A percentile compares a stretch with the other conserved stretches of the same genome.
Evolutionary conservation across 208 protist genomes (phyloP).

Genomic region (Trypanosoma lewisi): DNA sequence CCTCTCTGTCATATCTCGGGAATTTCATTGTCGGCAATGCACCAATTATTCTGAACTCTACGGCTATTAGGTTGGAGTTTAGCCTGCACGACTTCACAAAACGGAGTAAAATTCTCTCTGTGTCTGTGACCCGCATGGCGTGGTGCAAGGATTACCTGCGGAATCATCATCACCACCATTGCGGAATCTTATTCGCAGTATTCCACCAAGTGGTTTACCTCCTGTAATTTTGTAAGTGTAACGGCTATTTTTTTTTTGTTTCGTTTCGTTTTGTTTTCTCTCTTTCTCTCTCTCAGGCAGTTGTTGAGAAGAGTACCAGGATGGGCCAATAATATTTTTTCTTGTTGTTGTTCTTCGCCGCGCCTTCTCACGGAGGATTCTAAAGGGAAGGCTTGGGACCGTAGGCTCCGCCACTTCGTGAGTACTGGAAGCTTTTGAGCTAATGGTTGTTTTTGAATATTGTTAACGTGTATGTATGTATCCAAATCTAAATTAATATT

Average conservation of each 20-base stretch:
- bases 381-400: too few relatives aligned
- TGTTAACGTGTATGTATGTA: too few relatives aligned
- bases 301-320: too few relatives aligned
- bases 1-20: neutral
- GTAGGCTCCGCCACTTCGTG: too few relatives aligned
- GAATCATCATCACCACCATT: neutral
- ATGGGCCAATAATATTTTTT: too few relatives aligned
- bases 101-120: too few relatives aligned
- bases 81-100: slow-evolving; percentile 6
- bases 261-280: slow-evolving; percentile 12
- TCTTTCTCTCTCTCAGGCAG: slow-evolving; percentile 16
- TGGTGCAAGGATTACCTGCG: neutral
- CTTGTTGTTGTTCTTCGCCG: too few relatives aligned
- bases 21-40: slow-evolving; percentile 9
- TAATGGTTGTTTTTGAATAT: too few relatives aligned
- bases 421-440: too few relatives aligned
- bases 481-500: too few relatives aligned
- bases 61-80: slow-evolving; percentile 9
- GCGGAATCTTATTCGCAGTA: slow-evolving; percentile 10
- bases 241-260: slow-evolving; percentile 10
- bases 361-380: too few relatives aligned
- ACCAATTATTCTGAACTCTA: slow-evolving; percentile 14
- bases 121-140: slow-evolving; percentile 7
- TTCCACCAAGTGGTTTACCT: slow-evolving; percentile 1
- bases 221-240: slow-evolving; percentile 14